Conservation (phyloP, 768 basidiomycete species). For the Roridomyces roridus region DNA sequence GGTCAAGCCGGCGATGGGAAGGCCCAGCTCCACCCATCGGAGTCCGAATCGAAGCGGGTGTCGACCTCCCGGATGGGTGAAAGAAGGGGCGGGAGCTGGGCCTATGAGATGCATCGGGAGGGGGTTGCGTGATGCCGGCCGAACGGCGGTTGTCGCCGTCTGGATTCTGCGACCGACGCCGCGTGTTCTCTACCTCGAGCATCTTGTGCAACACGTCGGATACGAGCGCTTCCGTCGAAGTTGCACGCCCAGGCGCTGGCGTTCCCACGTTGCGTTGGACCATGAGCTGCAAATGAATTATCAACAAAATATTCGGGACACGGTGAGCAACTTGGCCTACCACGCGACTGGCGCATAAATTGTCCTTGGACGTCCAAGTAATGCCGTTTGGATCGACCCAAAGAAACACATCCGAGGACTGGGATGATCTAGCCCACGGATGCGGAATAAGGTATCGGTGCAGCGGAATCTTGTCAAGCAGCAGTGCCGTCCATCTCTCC, state of each 20-base stretch:
- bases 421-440: background rate
- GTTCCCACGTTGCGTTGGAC: background rate
- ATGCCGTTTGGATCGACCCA: conserved; percentile 3
- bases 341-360: background rate
- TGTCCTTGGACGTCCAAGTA: background rate
- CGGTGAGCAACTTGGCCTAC: too few relatives aligned
- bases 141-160: background rate
- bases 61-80: too few relatives aligned
- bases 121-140: too few relatives aligned
- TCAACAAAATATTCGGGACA: too few relatives aligned
- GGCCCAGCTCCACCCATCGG: too few relatives aligned
- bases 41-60: too few relatives aligned
- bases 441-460: background rate
- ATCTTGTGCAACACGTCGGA: conserved; percentile 3
- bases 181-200: background rate
- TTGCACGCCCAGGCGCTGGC: background rate
- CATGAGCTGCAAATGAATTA: too few relatives aligned
- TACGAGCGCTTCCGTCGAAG: conserved; percentile 1
- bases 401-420: background rate
- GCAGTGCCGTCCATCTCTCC: background rate
- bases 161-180: background rate
- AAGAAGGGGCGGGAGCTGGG: too few relatives aligned
- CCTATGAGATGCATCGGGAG: too few relatives aligned
- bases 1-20: too few relatives aligned
- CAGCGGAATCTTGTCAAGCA: conserved; percentile 1